These are phyloP conservation scores for Trichoderma endophyticum DNA, from an alignment of 2,329 filamentous ascomycete genomes.

Conservation along the genomic window DNA sequence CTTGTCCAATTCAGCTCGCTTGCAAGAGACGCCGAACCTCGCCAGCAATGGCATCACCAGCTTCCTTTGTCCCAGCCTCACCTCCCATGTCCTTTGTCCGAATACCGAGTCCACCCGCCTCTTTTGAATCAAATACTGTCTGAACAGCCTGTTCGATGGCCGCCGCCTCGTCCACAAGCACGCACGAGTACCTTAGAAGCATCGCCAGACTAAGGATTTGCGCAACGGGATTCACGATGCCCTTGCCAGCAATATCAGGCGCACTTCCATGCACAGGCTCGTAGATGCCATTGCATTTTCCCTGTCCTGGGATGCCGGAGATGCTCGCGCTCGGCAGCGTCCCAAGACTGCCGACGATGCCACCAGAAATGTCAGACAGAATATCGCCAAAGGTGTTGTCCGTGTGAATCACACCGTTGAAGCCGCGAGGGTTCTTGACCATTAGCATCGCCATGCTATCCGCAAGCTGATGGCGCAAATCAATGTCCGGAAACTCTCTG, in stretches of 20 bases:
- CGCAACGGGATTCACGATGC: slow-evolving; percentile 69
- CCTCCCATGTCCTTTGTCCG: slow-evolving; percentile 66
- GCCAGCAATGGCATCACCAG: slow-evolving; percentile 57
- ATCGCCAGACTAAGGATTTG: slow-evolving; percentile 69
- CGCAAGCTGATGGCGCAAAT: slow-evolving; percentile 44
- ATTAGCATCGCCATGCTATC: slow-evolving; percentile 49
- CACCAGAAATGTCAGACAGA: slow-evolving; percentile 44
- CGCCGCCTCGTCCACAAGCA: slow-evolving; percentile 57
- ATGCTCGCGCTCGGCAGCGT: slow-evolving; percentile 45
- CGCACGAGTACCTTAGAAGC: slow-evolving; percentile 71
- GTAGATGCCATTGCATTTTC: slow-evolving; percentile 66
- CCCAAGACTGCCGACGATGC: slow-evolving; percentile 45
- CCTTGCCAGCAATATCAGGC: slow-evolving; percentile 70
- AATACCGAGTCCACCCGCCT: slow-evolving; percentile 43
- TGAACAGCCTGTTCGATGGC: slow-evolving; percentile 64
- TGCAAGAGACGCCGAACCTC: slow-evolving; percentile 15
- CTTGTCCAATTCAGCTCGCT: not conserved
- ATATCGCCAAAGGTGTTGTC: slow-evolving; percentile 50
- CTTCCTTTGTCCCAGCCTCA: slow-evolving; percentile 58
- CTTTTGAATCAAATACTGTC: slow-evolving; percentile 57
- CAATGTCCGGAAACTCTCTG: slow-evolving; percentile 42
- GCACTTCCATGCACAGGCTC: slow-evolving; percentile 74
- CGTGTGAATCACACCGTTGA: slow-evolving; percentile 47
- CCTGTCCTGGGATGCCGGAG: slow-evolving; percentile 38
- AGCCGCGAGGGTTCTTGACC: slow-evolving; percentile 44